phyloP scores from a whole-genome alignment of 495 filamentous ascomycete species.

The Cetradonia linearis region DNA sequence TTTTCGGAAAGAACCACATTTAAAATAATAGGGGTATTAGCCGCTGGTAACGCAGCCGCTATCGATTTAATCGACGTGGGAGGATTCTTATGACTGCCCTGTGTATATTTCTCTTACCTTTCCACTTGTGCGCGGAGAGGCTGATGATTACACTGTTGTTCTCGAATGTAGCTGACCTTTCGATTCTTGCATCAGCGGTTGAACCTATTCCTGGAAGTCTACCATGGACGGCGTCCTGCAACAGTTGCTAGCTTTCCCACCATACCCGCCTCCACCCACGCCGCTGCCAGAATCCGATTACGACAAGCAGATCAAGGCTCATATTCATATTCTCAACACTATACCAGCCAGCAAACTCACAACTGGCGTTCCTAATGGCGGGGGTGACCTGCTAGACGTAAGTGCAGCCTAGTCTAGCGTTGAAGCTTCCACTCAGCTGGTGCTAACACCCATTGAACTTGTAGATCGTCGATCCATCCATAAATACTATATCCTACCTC shows the following conservation, averaged over 20 bases:
- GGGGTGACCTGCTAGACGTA: conserved; percentile 33
- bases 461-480: conserved; percentile 36
- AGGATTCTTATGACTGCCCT: not conserved
- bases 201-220: not conserved
- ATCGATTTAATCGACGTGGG: too few species aligned
- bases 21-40: too few species aligned
- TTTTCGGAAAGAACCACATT: too few species aligned
- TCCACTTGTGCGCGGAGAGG: too few species aligned
- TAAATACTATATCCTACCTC: conserved; percentile 37
- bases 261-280: conserved; percentile 31
- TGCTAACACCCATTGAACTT: conserved; percentile 4
- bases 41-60: too few species aligned
- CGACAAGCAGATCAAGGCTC: conserved; percentile 30
- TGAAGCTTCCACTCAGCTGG: not conserved
- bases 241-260: conserved; percentile 33
- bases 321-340: conserved; percentile 27
- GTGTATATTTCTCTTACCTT: too few species aligned
- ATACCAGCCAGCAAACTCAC: conserved; percentile 27
- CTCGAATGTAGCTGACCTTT: not conserved
- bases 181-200: not conserved
- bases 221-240: conserved; percentile 30
- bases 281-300: conserved; percentile 31
- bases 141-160: not conserved
- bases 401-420: conserved; percentile 4
- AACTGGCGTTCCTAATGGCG: conserved; percentile 26